Percentiles rank a stretch among this genome's conserved stretches.
Conservation (phyloP, 805 yeast species). For the Kuraishia molischiana region DNA sequence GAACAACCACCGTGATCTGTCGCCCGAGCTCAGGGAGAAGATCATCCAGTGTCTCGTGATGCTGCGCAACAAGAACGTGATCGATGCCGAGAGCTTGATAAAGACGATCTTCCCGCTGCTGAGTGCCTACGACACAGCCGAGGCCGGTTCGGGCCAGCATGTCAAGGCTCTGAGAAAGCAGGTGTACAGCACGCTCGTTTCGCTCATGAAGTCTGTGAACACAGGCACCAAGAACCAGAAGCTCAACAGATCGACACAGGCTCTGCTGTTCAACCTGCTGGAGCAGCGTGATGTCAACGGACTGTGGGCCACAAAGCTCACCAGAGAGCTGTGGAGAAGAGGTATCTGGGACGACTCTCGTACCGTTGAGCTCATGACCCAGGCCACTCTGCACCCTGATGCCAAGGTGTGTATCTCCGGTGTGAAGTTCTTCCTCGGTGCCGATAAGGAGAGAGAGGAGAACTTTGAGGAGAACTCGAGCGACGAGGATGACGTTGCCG, state of each 20-base stretch:
- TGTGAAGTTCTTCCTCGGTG: constrained; percentile 84
- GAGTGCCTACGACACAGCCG: constrained; percentile 44
- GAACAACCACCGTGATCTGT: constrained; percentile 71
- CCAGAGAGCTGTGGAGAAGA: constrained; percentile 94
- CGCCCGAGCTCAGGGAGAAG: constrained; percentile 85
- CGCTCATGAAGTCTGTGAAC: constrained; percentile 73
- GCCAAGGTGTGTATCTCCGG: constrained; percentile 84
- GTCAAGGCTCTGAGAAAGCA: constrained; percentile 79
- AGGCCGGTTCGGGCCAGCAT: constrained; percentile 42
- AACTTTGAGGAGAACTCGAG: constrained; percentile 66
- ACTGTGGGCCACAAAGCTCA: constrained; percentile 91
- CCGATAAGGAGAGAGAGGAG: constrained; percentile 89
- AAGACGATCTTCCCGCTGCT: constrained; percentile 85
- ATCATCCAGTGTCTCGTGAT: constrained; percentile 82
- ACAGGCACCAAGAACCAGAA: constrained; percentile 86
- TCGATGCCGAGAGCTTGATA: constrained; percentile 70
- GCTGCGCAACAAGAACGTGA: constrained; percentile 78
- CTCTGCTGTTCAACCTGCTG: constrained; percentile 75
- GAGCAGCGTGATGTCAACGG: constrained; percentile 75
- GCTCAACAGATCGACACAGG: constrained; percentile 84
- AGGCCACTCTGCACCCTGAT: constrained; percentile 86
- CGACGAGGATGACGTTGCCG: constrained; percentile 66
- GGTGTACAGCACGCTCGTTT: constrained; percentile 69
- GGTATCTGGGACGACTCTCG: constrained; percentile 98
- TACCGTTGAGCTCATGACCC: constrained; percentile 96